phyloP scores from a whole-genome alignment of 208 protist genomes.

The Blastocrithidia nonstop region DNA sequence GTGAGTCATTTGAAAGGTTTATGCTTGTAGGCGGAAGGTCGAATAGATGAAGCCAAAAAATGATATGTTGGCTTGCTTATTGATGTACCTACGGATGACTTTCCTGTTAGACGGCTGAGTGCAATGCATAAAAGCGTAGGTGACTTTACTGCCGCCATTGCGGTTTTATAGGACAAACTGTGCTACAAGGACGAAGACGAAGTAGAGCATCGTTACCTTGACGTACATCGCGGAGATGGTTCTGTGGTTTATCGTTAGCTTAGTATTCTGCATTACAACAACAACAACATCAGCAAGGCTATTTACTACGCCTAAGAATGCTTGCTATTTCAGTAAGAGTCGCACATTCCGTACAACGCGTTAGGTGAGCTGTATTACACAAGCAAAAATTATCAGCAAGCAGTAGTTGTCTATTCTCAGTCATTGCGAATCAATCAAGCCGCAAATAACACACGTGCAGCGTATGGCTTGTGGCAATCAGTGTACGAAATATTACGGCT shows the following conservation, averaged over 20 bases:
- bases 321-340: constrained; percentile 26
- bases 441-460: constrained; percentile 60
- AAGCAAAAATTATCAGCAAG: constrained; percentile 30
- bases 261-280: constrained; percentile 48
- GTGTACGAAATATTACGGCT: constrained; percentile 32
- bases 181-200: constrained; percentile 61
- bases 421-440: constrained; percentile 55
- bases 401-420: constrained; percentile 51
- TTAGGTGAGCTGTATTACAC: constrained; percentile 65
- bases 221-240: constrained; percentile 44
- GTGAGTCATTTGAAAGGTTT: constrained; percentile 60
- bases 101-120: constrained; percentile 42
- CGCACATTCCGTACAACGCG: constrained; percentile 39
- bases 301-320: constrained; percentile 66
- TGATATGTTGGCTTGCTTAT: constrained; percentile 45
- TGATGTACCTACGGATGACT: constrained; percentile 38
- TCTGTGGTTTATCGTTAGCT: constrained; percentile 33
- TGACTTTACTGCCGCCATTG: constrained; percentile 48
- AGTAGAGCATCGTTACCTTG: constrained; percentile 38
- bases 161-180: constrained; percentile 36
- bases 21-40: constrained; percentile 56
- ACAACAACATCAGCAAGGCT: constrained; percentile 24
- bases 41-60: constrained; percentile 26
- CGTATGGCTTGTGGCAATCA: constrained; percentile 56
- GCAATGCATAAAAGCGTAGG: constrained; percentile 65